Evolutionary conservation across 2,329 filamentous ascomycete genomes (phyloP).

Genomic region (Botryosphaeria agaves): DNA sequence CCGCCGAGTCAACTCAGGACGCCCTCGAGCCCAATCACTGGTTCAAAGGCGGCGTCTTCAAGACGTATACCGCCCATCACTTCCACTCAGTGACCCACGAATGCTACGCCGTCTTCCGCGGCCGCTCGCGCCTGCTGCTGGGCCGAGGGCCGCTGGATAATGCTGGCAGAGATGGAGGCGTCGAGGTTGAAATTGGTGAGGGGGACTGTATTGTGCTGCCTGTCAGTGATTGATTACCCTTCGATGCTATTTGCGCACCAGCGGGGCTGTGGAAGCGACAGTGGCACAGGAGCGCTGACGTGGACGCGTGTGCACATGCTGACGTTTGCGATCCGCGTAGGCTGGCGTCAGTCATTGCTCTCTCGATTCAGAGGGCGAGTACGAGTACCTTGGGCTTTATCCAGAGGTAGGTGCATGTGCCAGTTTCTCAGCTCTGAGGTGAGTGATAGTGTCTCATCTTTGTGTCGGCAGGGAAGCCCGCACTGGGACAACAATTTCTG

Average conservation of each 20-base stretch:
- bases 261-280: background rate
- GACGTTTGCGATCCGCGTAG: conserved; percentile 3
- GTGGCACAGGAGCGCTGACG: background rate
- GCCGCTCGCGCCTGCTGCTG: conserved; percentile 6
- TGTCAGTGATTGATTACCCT: conserved; percentile 4
- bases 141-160: conserved; percentile 6
- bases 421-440: background rate
- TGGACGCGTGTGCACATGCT: background rate
- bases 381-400: conserved; percentile 12
- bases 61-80: conserved; percentile 8
- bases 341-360: conserved; percentile 11
- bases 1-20: conserved; percentile 5
- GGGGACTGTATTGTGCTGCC: conserved; percentile 7
- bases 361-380: conserved; percentile 7
- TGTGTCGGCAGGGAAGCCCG: conserved; percentile 6
- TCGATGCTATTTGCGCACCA: background rate
- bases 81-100: conserved; percentile 12
- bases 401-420: conserved; percentile 6
- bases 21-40: conserved; percentile 8
- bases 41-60: conserved; percentile 9
- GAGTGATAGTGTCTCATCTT: background rate
- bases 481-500: conserved; percentile 12
- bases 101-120: conserved; percentile 9
- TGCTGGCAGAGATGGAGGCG: conserved; percentile 3
- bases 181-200: conserved; percentile 4